A percentile compares a stretch with the other conserved stretches of the same genome.
These are phyloP conservation scores for Wilcoxina mikolae DNA, from an alignment of 495 filamentous ascomycete species.

Conservation along the genomic window DNA sequence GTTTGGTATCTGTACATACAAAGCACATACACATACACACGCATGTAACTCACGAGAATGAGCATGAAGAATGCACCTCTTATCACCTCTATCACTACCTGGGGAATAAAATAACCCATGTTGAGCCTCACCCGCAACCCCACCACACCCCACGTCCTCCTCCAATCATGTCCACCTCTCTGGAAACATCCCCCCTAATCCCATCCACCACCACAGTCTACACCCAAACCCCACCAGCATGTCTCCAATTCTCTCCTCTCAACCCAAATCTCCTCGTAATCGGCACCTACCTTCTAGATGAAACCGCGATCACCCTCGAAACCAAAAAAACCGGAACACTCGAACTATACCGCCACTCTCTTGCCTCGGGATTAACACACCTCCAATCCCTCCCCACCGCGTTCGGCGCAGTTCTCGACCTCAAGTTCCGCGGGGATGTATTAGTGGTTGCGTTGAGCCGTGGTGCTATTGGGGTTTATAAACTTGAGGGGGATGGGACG, in stretches of 20 bases:
- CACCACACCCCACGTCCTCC: neutral
- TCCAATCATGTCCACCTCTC: neutral
- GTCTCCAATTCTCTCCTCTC: constrained; percentile 61
- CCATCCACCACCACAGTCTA: neutral
- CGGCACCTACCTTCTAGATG: constrained; percentile 66
- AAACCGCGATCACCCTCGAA: constrained; percentile 20
- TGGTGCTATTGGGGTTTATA: constrained; percentile 38
- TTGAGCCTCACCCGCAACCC: too few species aligned
- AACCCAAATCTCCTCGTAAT: constrained; percentile 56
- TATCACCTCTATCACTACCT: too few species aligned
- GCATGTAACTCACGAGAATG: too few species aligned
- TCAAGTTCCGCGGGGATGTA: constrained; percentile 47
- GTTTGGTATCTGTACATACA: too few species aligned
- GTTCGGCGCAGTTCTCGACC: constrained; percentile 57
- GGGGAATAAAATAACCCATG: too few species aligned
- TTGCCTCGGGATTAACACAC: constrained; percentile 1
- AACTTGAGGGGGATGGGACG: constrained; percentile 19
- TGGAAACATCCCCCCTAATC: neutral
- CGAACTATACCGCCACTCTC: constrained; percentile 38
- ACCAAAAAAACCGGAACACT: constrained; percentile 53
- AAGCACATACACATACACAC: too few species aligned
- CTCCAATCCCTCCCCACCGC: constrained; percentile 39
- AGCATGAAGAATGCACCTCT: too few species aligned
- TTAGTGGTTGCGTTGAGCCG: neutral
- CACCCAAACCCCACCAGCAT: constrained; percentile 51